Conservation (phyloP, 495 filamentous ascomycete genomes). For the Daldinia vernicosa region DNA sequence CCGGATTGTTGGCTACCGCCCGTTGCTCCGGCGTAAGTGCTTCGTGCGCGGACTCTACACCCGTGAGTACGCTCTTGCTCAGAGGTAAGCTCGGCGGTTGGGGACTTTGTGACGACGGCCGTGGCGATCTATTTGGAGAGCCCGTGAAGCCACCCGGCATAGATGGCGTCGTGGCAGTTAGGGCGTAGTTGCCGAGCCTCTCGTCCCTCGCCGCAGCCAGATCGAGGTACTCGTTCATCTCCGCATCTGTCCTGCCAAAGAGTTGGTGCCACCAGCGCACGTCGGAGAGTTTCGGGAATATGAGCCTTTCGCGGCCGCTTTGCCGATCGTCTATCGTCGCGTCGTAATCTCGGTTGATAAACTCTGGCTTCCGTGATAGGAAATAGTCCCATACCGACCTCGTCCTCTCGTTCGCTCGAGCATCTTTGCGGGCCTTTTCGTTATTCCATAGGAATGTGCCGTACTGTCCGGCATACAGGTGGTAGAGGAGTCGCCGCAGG, state of each 20-base stretch:
- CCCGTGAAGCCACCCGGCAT: constrained; percentile 19
- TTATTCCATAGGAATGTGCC: constrained; percentile 96
- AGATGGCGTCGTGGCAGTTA: constrained; percentile 11
- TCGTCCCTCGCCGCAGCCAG: constrained; percentile 47
- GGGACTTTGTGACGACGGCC: neutral
- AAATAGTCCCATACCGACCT: constrained; percentile 97
- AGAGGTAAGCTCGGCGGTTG: constrained; percentile 48
- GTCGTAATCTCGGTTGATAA: constrained; percentile 83
- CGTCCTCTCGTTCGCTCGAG: constrained; percentile 74
- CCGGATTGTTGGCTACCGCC: constrained; percentile 14
- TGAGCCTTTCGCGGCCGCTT: constrained; percentile 79
- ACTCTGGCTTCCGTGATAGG: constrained; percentile 77
- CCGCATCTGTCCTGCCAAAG: constrained; percentile 83
- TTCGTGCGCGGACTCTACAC: constrained; percentile 53
- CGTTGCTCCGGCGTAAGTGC: constrained; percentile 49
- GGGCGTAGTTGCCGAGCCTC: constrained; percentile 38
- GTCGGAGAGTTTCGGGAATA: constrained; percentile 74
- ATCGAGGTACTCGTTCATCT: constrained; percentile 84
- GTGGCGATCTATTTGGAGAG: neutral
- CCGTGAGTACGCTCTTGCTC: constrained; percentile 55
- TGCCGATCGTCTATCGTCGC: constrained; percentile 76
- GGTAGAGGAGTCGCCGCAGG: constrained; percentile 87
- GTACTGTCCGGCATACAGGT: constrained; percentile 95
- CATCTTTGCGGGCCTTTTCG: constrained; percentile 87
- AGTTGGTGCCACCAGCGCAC: constrained; percentile 92